Evolutionary conservation across 805 yeast species (phyloP).

Genomic region (Nakazawaea peltata): DNA sequence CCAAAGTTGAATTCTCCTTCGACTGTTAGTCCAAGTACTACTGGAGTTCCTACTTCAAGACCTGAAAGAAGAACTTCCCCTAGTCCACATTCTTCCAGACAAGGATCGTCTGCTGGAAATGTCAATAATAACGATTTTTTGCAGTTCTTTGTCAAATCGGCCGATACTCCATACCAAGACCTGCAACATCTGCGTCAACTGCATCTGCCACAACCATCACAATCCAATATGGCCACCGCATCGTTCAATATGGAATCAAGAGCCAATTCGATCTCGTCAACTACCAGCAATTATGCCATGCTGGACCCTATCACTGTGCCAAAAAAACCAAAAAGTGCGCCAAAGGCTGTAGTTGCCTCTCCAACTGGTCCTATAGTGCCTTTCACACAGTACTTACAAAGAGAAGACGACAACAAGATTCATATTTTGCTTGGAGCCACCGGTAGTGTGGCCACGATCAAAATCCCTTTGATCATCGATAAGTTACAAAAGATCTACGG

Average conservation of each 20-base stretch:
- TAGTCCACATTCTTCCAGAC: conserved; percentile 12
- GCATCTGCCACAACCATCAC: too few relatives aligned
- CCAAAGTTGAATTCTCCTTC: conserved; percentile 4
- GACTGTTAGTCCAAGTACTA: too few relatives aligned
- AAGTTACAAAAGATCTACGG: conserved; percentile 78
- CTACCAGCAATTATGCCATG: conserved; percentile 8
- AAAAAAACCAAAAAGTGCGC: conserved; percentile 24
- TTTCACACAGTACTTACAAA: conserved; percentile 62
- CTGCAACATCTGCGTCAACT: too few relatives aligned
- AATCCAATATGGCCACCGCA: too few relatives aligned
- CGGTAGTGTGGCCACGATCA: conserved; percentile 95
- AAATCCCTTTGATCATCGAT: conserved; percentile 83
- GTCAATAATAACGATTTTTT: conserved; percentile 12
- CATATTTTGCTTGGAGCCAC: conserved; percentile 90
- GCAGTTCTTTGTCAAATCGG: conserved; percentile 3
- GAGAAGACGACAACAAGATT: conserved; percentile 74
- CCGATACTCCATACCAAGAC: background rate
- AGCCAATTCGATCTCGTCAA: conserved; percentile 9
- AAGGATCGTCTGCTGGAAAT: conserved; percentile 11
- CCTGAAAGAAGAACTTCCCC: conserved; percentile 3
- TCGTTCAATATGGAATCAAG: conserved; percentile 5
- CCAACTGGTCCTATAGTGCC: conserved; percentile 64
- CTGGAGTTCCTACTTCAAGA: background rate
- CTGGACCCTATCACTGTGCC: conserved; percentile 10
- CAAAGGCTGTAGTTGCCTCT: conserved; percentile 46